Percentiles rank a stretch among this genome's conserved stretches.
These are phyloP conservation scores for Aaosphaeria arxii DNA, from an alignment of 2,329 filamentous ascomycete genomes.

Conservation along the genomic window DNA sequence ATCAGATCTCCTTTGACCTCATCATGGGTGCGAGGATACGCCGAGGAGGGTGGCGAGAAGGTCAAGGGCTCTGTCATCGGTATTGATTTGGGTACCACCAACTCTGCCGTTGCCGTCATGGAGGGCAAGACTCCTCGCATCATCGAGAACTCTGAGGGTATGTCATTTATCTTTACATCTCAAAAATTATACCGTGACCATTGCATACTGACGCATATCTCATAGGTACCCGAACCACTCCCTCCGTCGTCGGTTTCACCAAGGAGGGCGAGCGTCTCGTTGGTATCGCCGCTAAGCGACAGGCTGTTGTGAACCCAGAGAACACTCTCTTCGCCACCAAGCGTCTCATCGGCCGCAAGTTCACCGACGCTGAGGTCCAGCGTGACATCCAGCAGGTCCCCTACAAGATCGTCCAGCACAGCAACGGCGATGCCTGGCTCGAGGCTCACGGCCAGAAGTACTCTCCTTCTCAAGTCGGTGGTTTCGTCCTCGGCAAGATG, in stretches of 20 bases:
- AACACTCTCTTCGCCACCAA: constrained; percentile 98
- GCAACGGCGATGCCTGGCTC: constrained; percentile 95
- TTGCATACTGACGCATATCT: constrained; percentile 1
- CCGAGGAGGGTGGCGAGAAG: constrained; percentile 71
- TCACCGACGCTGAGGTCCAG: constrained; percentile 89
- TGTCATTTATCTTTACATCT: constrained; percentile 20
- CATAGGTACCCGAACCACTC: constrained; percentile 80
- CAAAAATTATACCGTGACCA: background rate
- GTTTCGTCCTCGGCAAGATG: constrained; percentile 97
- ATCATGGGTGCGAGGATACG: constrained; percentile 71
- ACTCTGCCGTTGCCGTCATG: constrained; percentile 96
- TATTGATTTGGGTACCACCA: constrained; percentile 97
- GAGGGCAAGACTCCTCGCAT: constrained; percentile 94
- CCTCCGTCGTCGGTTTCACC: constrained; percentile 92
- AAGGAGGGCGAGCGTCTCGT: constrained; percentile 95
- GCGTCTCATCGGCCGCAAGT: constrained; percentile 97
- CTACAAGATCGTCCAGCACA: constrained; percentile 98
- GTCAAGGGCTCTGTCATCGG: constrained; percentile 95
- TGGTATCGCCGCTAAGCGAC: constrained; percentile 95
- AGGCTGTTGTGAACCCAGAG: constrained; percentile 97
- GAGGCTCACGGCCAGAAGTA: constrained; percentile 91
- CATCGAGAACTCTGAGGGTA: constrained; percentile 96
- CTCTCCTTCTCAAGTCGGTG: constrained; percentile 97
- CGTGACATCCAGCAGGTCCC: constrained; percentile 96
- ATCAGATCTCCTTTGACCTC: constrained; percentile 69